Base-by-base conservation (phyloP, 192 early-diverging fungal species). In the Chytriomyces sp. region DNA sequence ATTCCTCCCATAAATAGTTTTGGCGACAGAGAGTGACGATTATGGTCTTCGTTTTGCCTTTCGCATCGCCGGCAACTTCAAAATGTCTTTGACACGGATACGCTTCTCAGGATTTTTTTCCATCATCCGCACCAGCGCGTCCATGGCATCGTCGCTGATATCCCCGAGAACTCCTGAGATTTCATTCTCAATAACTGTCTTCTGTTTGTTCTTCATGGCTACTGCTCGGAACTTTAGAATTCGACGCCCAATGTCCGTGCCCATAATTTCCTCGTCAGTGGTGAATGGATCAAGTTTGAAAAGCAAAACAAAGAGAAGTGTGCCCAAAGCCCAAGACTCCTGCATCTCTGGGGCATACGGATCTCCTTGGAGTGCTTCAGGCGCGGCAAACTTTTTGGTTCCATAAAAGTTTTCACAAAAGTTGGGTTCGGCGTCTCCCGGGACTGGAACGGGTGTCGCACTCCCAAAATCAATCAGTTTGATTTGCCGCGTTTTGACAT, bases 381-480 rank as follows among this genome's bases (percentile, higher is more conserved):
- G 85, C n/a, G 81, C 75, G 4, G 83, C 77, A 75, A 87, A 87
- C 71, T 87, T 87, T n/a, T 80, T 80, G 3, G 85, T 87, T 25
- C 85, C 85, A 72, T 81, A 87, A 69, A 87, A 87, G 64, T 66
- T 32, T 41, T 68, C 72, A 59, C 70, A 75, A 12, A 75, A 40
- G 17, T 54, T 57, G 22, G 70, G 73, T 3, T 79, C 40, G 38
- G 34, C 40, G 44, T 40, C 30, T 25, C 14, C 26, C 8, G 26
- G 31, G 19, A 8, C 10, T 7, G 66, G 66, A 39, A 85, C 70
- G 30, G 38, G 56, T 25, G 82, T 86, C 6, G 85, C 75, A 14
- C 74, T 77, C 7, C 85, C 85, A 75, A 87, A 87, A 61, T 87
- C 85, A 52, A 87, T 87, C 6, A 87, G 77, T 63, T 87, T 87